Conservation (phyloP, 805 yeast species). For the Kodamaea neixiangensis region DNA sequence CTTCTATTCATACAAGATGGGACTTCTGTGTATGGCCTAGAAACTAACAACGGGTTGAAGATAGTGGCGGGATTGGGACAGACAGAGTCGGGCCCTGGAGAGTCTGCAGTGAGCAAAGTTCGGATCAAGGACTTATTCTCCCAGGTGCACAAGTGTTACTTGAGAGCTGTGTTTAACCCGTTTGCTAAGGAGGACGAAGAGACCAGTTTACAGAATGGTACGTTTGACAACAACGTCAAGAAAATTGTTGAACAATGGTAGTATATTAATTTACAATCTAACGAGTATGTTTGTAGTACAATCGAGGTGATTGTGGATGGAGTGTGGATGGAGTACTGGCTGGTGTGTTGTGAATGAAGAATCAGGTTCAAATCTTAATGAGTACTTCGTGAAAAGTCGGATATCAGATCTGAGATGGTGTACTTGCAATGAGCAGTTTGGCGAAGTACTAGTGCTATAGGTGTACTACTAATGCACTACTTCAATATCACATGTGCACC, state of each 20-base stretch:
- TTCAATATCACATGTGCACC: constrained; percentile 86
- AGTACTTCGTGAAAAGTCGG: too few relatives aligned
- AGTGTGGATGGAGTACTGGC: not conserved
- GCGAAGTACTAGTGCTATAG: not conserved
- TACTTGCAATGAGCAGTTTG: too few relatives aligned
- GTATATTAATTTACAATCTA: not conserved
- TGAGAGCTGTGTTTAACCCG: constrained; percentile 63
- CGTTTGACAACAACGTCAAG: constrained; percentile 32
- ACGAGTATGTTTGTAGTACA: not conserved
- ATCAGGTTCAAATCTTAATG: too few relatives aligned
- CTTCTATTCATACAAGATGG: constrained; percentile 68
- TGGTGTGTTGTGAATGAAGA: not conserved
- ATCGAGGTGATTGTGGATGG: not conserved
- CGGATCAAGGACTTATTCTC: constrained; percentile 25
- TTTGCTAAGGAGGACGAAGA: constrained; percentile 39
- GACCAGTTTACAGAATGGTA: constrained; percentile 26
- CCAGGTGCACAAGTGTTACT: constrained; percentile 54
- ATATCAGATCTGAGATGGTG: too few relatives aligned
- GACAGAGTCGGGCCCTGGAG: constrained; percentile 12
- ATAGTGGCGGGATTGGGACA: constrained; percentile 54
- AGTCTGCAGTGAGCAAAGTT: constrained; percentile 8
- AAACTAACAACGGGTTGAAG: constrained; percentile 67
- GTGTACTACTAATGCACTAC: constrained; percentile 14
- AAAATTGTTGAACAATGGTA: constrained; percentile 29
- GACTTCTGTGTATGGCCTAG: constrained; percentile 65